phyloP scores from a whole-genome alignment of 2,329 filamentous ascomycete species.

The Beauveria medogensis region DNA sequence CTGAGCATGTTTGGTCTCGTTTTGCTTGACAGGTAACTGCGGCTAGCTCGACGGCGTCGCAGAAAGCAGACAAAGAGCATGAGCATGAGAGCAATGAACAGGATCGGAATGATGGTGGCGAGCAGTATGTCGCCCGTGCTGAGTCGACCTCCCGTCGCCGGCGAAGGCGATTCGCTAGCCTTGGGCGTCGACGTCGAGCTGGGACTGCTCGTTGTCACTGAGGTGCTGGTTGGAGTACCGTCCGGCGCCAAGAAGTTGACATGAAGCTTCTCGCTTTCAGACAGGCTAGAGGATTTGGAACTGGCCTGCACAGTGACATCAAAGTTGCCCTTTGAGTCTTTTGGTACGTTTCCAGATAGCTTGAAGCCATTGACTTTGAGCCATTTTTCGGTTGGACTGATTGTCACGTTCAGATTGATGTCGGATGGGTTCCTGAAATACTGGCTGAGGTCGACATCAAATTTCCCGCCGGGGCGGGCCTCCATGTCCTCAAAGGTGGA shows the following conservation, averaged over 20 bases:
- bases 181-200: slow-evolving; percentile 19
- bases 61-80: slow-evolving; percentile 27
- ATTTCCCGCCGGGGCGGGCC: slow-evolving; percentile 31
- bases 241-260: slow-evolving; percentile 26
- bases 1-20: slow-evolving; percentile 26
- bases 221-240: slow-evolving; percentile 18
- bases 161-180: slow-evolving; percentile 15
- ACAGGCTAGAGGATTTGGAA: slow-evolving; percentile 25
- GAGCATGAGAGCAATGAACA: slow-evolving; percentile 26
- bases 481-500: slow-evolving; percentile 32
- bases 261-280: slow-evolving; percentile 30
- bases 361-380: slow-evolving; percentile 30
- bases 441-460: slow-evolving; percentile 34
- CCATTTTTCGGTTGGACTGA: slow-evolving; percentile 34
- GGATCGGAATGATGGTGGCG: slow-evolving; percentile 36
- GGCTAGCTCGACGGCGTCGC: slow-evolving; percentile 22
- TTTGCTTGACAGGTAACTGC: slow-evolving; percentile 22
- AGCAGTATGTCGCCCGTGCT: slow-evolving; percentile 30
- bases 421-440: slow-evolving; percentile 34
- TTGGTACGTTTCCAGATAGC: slow-evolving; percentile 34
- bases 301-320: slow-evolving; percentile 24
- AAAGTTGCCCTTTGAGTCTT: slow-evolving; percentile 23
- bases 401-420: slow-evolving; percentile 28
- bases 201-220: slow-evolving; percentile 15
- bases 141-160: slow-evolving; percentile 17